These are phyloP conservation scores for Debaryomyces coudertii DNA, from an alignment of 1,139 yeast species.

Conservation along the genomic window DNA sequence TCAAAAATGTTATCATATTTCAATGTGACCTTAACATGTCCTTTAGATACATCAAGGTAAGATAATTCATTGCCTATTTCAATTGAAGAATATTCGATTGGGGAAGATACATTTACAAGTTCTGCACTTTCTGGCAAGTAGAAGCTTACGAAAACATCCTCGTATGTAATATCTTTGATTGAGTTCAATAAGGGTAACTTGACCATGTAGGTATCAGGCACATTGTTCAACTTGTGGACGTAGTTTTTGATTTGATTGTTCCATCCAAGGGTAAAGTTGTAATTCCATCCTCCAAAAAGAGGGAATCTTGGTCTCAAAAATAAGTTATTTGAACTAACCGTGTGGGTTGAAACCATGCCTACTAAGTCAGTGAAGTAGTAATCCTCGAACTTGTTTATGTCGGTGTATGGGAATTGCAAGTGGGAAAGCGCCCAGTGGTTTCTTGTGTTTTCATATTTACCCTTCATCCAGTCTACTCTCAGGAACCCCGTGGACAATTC, in stretches of 20 bases:
- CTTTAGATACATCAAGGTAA: conserved; percentile 75
- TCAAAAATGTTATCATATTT: conserved; percentile 68
- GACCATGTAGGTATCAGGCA: conserved; percentile 59
- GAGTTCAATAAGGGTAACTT: conserved; percentile 77
- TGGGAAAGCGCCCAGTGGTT: conserved; percentile 56
- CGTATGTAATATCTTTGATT: conserved; percentile 69
- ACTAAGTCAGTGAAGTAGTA: conserved; percentile 83
- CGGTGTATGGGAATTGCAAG: conserved; percentile 56
- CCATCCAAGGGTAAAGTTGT: conserved; percentile 96
- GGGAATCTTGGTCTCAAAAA: conserved; percentile 88
- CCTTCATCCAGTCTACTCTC: conserved; percentile 73
- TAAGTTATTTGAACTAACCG: conserved; percentile 50
- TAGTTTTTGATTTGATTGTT: conserved; percentile 58
- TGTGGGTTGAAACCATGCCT: conserved; percentile 90
- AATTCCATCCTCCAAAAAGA: conserved; percentile 93
- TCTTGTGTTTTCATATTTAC: conserved; percentile 44
- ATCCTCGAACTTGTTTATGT: conserved; percentile 54
- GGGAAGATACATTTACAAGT: conserved; percentile 59
- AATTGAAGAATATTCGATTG: conserved; percentile 48
- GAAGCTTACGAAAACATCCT: conserved; percentile 59
- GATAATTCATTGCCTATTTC: conserved; percentile 52
- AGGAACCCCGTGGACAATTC: conserved; percentile 69
- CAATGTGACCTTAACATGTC: conserved; percentile 78
- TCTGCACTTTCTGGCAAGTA: conserved; percentile 90
- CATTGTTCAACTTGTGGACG: conserved; percentile 44